Evolutionary conservation across 352 stramenopile species (phyloP).

Genomic region (Phytopythium cucurbitacearum): DNA sequence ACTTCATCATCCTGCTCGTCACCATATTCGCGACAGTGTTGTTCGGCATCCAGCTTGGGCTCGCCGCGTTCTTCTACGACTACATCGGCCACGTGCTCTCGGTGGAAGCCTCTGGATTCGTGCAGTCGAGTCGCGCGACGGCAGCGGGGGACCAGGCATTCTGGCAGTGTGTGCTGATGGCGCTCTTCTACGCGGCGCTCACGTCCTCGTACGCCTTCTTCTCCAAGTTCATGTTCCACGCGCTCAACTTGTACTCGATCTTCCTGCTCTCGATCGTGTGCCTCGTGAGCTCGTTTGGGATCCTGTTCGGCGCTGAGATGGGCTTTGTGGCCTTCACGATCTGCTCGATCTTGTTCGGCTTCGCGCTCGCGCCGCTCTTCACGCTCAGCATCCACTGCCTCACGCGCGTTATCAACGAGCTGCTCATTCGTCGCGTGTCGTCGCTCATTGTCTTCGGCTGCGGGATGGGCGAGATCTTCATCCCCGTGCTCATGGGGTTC

Average conservation of each 20-base stretch:
- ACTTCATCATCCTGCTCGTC: constrained; percentile 81
- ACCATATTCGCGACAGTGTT: constrained; percentile 77
- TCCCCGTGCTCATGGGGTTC: constrained; percentile 83
- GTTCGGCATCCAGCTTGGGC: constrained; percentile 71
- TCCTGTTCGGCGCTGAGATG: constrained; percentile 58
- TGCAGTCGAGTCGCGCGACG: constrained; percentile 13
- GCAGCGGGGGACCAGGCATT: constrained; percentile 25
- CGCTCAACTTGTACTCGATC: constrained; percentile 74
- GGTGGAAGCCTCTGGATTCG: constrained; percentile 5
- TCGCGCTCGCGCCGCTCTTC: constrained; percentile 70
- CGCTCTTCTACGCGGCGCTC: constrained; percentile 68
- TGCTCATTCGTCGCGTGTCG: constrained; percentile 70
- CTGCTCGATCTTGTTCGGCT: constrained; percentile 58
- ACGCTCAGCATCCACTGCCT: constrained; percentile 81
- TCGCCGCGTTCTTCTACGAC: constrained; percentile 78
- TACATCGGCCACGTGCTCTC: constrained; percentile 65
- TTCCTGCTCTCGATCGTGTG: constrained; percentile 64
- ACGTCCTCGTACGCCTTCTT: constrained; percentile 75
- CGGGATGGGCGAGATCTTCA: constrained; percentile 79
- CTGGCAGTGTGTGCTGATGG: constrained; percentile 65
- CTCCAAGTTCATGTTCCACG: constrained; percentile 72
- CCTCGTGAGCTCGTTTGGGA: constrained; percentile 55
- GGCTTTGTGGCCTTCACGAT: constrained; percentile 48
- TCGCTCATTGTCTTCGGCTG: constrained; percentile 84
- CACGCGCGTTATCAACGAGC: constrained; percentile 78